Evolutionary conservation across 208 protist genomes (phyloP), one percentile per base, ranked within the genome.

Genomic region (Trypanosoma congolense): DNA sequence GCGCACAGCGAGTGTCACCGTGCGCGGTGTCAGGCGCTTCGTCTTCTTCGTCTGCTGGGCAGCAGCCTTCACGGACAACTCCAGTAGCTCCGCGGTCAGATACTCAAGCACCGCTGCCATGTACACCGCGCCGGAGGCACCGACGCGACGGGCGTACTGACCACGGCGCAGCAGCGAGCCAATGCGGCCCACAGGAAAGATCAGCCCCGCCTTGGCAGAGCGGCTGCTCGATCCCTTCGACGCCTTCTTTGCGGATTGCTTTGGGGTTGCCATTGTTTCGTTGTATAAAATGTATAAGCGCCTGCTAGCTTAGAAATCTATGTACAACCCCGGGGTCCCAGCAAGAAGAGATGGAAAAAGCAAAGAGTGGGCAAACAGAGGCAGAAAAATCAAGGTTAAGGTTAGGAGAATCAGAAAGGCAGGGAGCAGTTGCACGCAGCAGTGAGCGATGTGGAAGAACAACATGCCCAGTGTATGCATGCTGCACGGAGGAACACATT

Each of bases 81-180:
- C 83, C 57, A 90, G 79, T 47, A 90, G 70, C 71, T 91, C 83
- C 29, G 83, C 79, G 16, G 79, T 87, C 77, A 91, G 65, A 84
- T 99, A 99, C 86, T 99, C 98, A 26, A 99, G 70, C 49, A 99
- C 97, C 33, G 98, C 97, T 3, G 98, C 90, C 51, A 99, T 76
- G 88, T 99, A 99, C 38, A 99, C 95, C 45, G 98, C 97, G 42
- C 97, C 98, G 50, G 93, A 97, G 31, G 94, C 90, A 83, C 97
- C 96, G 55, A 99, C 78, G 73, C 98, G 92, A 73, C 90, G 67
- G 31, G 96, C 95, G 80, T 98, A 99, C 74, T 93, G 77, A 51
- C 97, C 97, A 47, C 97, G 75, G 69, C 92, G 83, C 48, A 99
- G 79, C 61, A 96, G 76, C 51, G 93, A 83, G 75, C 97, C 96